Evolutionary conservation across 768 basidiomycete species (phyloP), one percentile per base, ranked within the genome.

Genomic region (Steccherinum ochraceum): DNA sequence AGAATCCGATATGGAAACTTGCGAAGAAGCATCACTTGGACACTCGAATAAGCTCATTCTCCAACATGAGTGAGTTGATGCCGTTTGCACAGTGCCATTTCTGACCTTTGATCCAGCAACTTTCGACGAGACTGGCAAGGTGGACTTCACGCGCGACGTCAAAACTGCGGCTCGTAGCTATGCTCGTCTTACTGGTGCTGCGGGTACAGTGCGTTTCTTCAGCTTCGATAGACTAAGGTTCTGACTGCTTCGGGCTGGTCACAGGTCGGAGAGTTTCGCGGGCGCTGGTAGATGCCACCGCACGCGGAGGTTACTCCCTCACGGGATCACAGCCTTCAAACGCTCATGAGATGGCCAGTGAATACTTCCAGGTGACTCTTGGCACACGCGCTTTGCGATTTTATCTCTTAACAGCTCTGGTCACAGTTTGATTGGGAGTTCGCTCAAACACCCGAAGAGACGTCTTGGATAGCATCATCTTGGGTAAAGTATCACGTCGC

Each of bases 381-480:
- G 5, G 18, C 2, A 3, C 20, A 19, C 26, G 4, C 26, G 11
- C 10, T 16, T 26, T 24, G 18, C 24, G 18, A 24, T 24, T 50
- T n/a, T 7, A n/a, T 5, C 46, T 48, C 12, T 39, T 42, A 5
- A 18, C n/a, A 40, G 24, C 4, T 16, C 44, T 23, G 18, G 12
- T 46, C n/a, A 39, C 54, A 60, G 50, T 69, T 69, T 43, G 68
- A 69, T 46, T 69, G 66, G 67, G 79, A 82, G 56, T 81, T 76
- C 57, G 77, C 72, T 35, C 75, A 85, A 58, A 72, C 78, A 2
- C 84, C 84, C 1, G 81, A 82, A 25, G 73, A 83, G 60, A 79
- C 77, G 0, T 84, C 83, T 0, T 77, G 77, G 70, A 67, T 85
- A 19, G 80, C 81, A n/a, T 75, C 80, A 3, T 72, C 81, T 19